A percentile compares a stretch with the other conserved stretches of the same genome.
phyloP scores from a whole-genome alignment of 2,329 filamentous ascomycete genomes.

The Chaetomium globosum region DNA sequence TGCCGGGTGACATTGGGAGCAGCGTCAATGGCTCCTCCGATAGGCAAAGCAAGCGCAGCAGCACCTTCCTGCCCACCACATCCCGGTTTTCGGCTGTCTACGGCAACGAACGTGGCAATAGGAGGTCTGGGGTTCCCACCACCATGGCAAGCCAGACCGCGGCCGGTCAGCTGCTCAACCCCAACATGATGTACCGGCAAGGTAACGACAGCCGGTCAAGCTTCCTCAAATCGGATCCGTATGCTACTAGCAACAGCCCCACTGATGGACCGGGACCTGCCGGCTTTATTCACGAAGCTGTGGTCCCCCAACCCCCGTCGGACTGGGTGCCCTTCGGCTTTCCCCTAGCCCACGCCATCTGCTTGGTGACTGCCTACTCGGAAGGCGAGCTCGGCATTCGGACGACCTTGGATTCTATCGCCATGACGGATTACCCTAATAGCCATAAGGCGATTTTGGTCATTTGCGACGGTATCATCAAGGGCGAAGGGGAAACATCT shows the following conservation, averaged over 20 bases:
- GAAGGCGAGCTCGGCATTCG: conserved; percentile 91
- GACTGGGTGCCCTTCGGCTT: conserved; percentile 98
- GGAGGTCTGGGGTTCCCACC: conserved; percentile 65
- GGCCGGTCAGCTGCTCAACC: conserved; percentile 70
- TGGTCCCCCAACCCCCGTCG: conserved; percentile 92
- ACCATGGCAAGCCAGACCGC: conserved; percentile 94
- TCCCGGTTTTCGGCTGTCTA: conserved; percentile 94
- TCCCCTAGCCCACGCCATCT: conserved; percentile 89
- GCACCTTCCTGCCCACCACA: conserved; percentile 84
- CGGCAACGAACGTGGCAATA: conserved; percentile 65
- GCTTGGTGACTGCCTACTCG: conserved; percentile 93
- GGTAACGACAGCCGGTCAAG: conserved; percentile 65
- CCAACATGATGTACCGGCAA: conserved; percentile 71
- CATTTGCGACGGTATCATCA: conserved; percentile 96
- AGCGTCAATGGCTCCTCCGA: conserved; percentile 66
- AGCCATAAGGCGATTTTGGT: conserved; percentile 97
- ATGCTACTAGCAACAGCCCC: conserved; percentile 55
- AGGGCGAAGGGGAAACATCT: conserved; percentile 83
- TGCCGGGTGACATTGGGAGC: conserved; percentile 73
- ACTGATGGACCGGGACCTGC: conserved; percentile 76
- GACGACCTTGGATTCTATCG: conserved; percentile 92
- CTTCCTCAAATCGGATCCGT: conserved; percentile 64
- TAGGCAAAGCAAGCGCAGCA: conserved; percentile 76
- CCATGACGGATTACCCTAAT: conserved; percentile 97
- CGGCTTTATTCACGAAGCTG: conserved; percentile 94